Percentiles rank a stretch among this genome's conserved stretches.
phyloP scores from a whole-genome alignment of 441 rosid species.

The Pelargonium myrrhifolium region DNA sequence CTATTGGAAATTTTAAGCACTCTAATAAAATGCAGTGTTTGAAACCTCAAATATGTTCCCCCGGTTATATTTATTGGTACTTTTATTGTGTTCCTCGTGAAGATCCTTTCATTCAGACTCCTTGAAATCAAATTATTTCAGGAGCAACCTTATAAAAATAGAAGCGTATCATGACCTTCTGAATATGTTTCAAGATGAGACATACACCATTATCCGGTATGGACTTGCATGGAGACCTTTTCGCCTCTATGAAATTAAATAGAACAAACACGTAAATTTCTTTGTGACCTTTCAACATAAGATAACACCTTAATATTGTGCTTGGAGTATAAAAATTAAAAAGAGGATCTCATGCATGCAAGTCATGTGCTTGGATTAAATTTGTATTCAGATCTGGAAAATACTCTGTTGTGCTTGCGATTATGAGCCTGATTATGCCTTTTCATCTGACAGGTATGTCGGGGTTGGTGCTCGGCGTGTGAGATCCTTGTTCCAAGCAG shows the following conservation, averaged over 20 bases:
- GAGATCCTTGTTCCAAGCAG: slow-evolving; percentile 93
- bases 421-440: slow-evolving; percentile 11
- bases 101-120: background rate
- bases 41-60: background rate
- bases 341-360: background rate
- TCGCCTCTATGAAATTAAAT: background rate
- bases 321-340: background rate
- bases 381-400: background rate
- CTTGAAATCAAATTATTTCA: background rate
- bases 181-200: background rate
- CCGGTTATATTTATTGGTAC: background rate
- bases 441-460: slow-evolving; percentile 64
- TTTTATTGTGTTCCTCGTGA: background rate
- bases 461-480: slow-evolving; percentile 99
- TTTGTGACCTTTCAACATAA: background rate
- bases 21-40: background rate
- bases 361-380: background rate
- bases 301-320: background rate
- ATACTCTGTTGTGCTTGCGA: background rate
- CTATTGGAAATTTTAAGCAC: background rate
- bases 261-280: background rate
- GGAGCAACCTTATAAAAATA: too few relatives aligned
- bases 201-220: background rate
- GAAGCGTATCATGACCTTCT: background rate
- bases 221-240: too few relatives aligned